Base-by-base conservation (phyloP, 805 yeast genomes). In the Blastobotrys terrestris region DNA sequence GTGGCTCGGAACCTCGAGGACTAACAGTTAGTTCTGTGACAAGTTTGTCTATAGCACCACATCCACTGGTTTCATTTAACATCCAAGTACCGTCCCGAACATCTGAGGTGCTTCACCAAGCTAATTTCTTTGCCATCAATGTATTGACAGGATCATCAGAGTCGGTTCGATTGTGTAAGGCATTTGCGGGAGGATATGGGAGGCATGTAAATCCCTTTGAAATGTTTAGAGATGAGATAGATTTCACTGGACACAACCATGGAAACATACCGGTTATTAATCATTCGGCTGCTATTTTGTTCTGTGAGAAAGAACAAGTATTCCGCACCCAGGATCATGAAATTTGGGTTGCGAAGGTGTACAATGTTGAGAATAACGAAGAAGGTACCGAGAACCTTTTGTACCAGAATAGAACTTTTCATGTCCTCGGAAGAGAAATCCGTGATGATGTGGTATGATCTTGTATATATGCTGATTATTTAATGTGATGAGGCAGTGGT, bases 71-170 rank as follows among this genome's bases (percentile, higher is more conserved):
- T 1, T 94, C 88, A 61, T 91, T 92, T 72, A 92, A 92, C 65
- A 72, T 92, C 40, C 95, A 87, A 67, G 71, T 83, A 13, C 98
- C 98, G 0, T 87, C 96, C 3, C 76, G 83, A 31, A 91, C 98
- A 0, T 84, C 95, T 0, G 71, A 73, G 4, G 71, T 79, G 8
- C 70, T 92, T 22, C 88, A 86, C 61, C 69, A 73, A n/a, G 65
- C 73, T 41, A 73, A 74, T 39, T 68, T 73, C 50, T 77, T 89
- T 63, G 95, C 95, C 1, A 70, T 92, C 8, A 96, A 92, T 66
- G 65, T 89, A 21, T 68, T 92, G 60, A 81, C 80, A 2, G 92
- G 96, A 0, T 72, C 77, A 0, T 55, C 63, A 0, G 70, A 71
- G 13, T 75, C 88, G 0, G 84, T 81, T 1, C 63, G 67, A 8